A percentile compares a stretch with the other conserved stretches of the same genome.
Conservation (phyloP, 2,329 filamentous ascomycete species). For the Sporothrix euskadiensis region DNA sequence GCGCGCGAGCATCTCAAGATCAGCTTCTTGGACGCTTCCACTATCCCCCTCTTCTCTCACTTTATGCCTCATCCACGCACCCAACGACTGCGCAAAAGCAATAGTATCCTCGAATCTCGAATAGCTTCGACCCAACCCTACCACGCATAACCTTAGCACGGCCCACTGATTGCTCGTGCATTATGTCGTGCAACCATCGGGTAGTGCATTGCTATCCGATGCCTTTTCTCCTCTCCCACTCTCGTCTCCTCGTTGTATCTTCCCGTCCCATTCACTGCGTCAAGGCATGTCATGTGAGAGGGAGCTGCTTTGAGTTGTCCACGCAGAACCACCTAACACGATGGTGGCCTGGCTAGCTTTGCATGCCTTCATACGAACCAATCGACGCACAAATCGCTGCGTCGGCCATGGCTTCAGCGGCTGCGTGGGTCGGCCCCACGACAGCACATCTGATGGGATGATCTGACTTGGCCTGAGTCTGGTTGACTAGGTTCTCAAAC, state of each 20-base stretch:
- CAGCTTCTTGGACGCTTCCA: not conserved
- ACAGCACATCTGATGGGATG: not conserved
- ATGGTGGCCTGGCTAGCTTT: not conserved
- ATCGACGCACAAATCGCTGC: not conserved
- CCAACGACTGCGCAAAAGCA: not conserved
- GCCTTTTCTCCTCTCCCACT: not conserved
- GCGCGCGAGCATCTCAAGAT: not conserved
- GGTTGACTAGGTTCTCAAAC: slow-evolving; percentile 19
- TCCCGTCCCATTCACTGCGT: not conserved
- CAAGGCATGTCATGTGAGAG: slow-evolving; percentile 2
- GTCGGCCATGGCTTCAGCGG: not conserved
- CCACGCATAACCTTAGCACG: not conserved
- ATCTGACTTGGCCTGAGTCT: not conserved
- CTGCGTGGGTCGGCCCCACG: not conserved
- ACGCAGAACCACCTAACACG: not conserved
- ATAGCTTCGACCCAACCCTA: not conserved
- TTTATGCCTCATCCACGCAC: not conserved
- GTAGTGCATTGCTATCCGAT: not conserved
- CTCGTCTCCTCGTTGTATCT: not conserved
- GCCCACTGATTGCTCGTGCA: not conserved
- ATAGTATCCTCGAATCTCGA: not conserved
- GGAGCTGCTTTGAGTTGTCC: not conserved
- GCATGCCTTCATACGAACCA: not conserved
- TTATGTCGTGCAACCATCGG: not conserved
- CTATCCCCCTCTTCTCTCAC: not conserved